phyloP scores from a whole-genome alignment of 805 yeast genomes.

The Wickerhamiella sorbophila region DNA sequence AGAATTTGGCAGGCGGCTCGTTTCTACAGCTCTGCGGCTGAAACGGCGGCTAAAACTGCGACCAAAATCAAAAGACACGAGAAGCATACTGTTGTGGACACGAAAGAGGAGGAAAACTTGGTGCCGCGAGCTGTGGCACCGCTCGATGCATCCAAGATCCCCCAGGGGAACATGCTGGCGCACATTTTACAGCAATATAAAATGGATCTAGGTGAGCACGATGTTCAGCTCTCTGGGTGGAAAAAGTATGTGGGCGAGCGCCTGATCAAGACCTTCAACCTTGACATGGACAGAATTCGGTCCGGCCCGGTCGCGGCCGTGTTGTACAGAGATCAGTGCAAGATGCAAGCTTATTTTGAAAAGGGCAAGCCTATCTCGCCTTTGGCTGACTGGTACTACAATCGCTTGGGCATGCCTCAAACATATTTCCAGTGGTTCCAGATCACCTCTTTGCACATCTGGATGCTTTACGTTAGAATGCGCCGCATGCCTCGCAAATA shows the following conservation, averaged over 20 bases:
- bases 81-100: slow-evolving; percentile 18
- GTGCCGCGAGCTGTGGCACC: slow-evolving; percentile 17
- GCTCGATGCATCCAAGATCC: slow-evolving; percentile 8
- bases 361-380: slow-evolving; percentile 33
- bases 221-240: slow-evolving; percentile 20
- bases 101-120: slow-evolving; percentile 13
- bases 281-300: slow-evolving; percentile 85
- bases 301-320: slow-evolving; percentile 94
- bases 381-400: slow-evolving; percentile 73
- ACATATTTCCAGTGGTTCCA: slow-evolving; percentile 96
- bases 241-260: slow-evolving; percentile 22
- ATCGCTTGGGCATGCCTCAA: slow-evolving; percentile 64
- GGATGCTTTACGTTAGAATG: slow-evolving; percentile 92
- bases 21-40: neutral
- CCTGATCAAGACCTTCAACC: slow-evolving; percentile 34
- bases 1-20: neutral
- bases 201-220: slow-evolving; percentile 17
- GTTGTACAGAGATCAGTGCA: slow-evolving; percentile 72
- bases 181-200: slow-evolving; percentile 21
- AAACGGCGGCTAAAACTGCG: neutral
- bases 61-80: slow-evolving; percentile 12
- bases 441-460: slow-evolving; percentile 74
- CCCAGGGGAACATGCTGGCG: slow-evolving; percentile 19
- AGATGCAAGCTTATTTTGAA: slow-evolving; percentile 48
- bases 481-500: slow-evolving; percentile 87